Evolutionary conservation across 352 stramenopile species (phyloP).

Genomic region (Phytopythium boreale): DNA sequence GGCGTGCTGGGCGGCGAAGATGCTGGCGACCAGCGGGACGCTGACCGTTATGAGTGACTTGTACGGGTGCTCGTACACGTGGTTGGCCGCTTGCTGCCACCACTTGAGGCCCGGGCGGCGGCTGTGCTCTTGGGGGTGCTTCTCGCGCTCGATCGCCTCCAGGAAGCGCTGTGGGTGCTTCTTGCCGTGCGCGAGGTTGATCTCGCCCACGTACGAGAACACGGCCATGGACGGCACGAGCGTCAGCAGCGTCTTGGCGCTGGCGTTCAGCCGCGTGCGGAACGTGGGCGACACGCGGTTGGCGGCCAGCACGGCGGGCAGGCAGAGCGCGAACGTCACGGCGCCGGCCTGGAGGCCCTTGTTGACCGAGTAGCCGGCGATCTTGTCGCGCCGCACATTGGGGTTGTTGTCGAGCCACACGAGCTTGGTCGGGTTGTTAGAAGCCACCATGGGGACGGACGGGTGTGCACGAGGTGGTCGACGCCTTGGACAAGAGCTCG

Average conservation of each 20-base stretch:
- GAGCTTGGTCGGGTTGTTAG: slow-evolving; percentile 4
- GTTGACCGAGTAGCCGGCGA: slow-evolving; percentile 3
- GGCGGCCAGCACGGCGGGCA: slow-evolving; percentile 14
- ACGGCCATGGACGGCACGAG: slow-evolving; percentile 54
- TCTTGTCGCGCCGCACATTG: not conserved
- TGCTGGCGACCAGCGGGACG: slow-evolving; percentile 62
- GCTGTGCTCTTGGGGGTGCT: slow-evolving; percentile 10
- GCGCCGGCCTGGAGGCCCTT: not conserved
- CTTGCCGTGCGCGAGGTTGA: slow-evolving; percentile 50
- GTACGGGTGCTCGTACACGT: slow-evolving; percentile 83
- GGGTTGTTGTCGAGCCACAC: slow-evolving; percentile 9
- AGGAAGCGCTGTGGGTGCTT: slow-evolving; percentile 66
- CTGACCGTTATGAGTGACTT: slow-evolving; percentile 46
- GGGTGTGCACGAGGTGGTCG: not conserved
- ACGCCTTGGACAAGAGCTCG: not conserved
- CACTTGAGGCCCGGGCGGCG: slow-evolving; percentile 36
- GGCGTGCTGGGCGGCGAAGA: slow-evolving; percentile 65
- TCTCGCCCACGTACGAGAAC: slow-evolving; percentile 70
- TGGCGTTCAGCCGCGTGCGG: slow-evolving; percentile 64
- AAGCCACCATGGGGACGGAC: not conserved
- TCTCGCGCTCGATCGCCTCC: slow-evolving; percentile 34
- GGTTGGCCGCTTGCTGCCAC: slow-evolving; percentile 67
- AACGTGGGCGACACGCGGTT: slow-evolving; percentile 68
- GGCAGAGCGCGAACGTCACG: slow-evolving; percentile 4
- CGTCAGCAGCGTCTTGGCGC: slow-evolving; percentile 73